Base-by-base conservation (phyloP, 2,329 filamentous ascomycete species). In the Xylaria sp. region DNA sequence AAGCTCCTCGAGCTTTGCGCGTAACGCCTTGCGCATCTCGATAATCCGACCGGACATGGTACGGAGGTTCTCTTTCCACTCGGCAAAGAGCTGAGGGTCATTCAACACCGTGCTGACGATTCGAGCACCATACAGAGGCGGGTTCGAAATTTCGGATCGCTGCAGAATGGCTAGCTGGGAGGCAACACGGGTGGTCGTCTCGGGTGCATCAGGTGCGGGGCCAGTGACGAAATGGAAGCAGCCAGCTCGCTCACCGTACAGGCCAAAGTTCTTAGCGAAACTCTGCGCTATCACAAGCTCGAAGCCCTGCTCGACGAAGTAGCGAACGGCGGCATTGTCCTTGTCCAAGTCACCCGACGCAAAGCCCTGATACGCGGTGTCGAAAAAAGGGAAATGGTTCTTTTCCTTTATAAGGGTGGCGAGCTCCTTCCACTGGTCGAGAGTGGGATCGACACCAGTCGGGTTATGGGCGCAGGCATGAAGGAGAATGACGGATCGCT, bases 401-500 rank as follows among this genome's bases (percentile, higher is more conserved):
- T 92, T 93, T 77, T 88, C 81, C 76, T 88, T 88, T 81, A 98
- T 90, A 53, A 97, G 81, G 51, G 86, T 81, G 61, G 95, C 94
- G 70, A 99, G 89, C 83, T 97, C 88, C 81, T 92, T 93, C 96
- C 96, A 99, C 84, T 99, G 96, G 63, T 95, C 93, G 74, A 92
- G 86, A 23, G 94, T 97, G 7, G 94, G 94, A 82, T 99, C 96
- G 71, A 99, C 94, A 67, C 96, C 96, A 0, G 96, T 99, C 42
- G 96, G 96, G 85, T 99, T 99, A 86, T 99, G 96, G 44, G 96
- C 96, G 80, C 96, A 99, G 71, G 94, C 93, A 83, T 98, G 96
- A 46, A 98, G 88, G 53, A 98, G 87, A 80, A 99, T 90, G 80
- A 99, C 89, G 79, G 93, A 95, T 74, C 90, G 89, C 61, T 92